Evolutionary conservation across 257 asterid species (phyloP).

Genomic region (Plectranthus barbatus): DNA sequence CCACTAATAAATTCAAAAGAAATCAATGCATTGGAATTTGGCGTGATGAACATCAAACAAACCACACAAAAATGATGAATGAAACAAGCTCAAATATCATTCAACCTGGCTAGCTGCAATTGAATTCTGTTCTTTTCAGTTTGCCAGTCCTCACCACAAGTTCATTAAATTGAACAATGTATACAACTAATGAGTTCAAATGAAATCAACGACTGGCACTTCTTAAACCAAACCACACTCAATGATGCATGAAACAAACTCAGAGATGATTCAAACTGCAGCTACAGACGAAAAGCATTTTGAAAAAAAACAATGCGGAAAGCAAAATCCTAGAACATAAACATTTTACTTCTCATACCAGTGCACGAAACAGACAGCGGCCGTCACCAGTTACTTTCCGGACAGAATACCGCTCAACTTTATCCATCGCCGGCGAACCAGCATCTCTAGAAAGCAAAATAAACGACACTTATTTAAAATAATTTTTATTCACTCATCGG

Average conservation of each 20-base stretch:
- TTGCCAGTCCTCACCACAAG: neutral
- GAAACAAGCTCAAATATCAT: too few relatives aligned
- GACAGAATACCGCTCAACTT: constrained; percentile 63
- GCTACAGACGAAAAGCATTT: neutral
- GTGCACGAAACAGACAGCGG: constrained; percentile 87
- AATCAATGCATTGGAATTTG: too few relatives aligned
- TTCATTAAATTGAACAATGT: neutral
- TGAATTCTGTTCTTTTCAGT: neutral
- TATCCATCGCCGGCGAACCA: constrained; percentile 60
- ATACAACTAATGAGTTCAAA: neutral
- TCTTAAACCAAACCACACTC: neutral
- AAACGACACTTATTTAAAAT: neutral
- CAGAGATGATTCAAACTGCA: neutral
- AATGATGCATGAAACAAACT: constrained; percentile 2
- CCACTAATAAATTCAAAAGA: too few relatives aligned
- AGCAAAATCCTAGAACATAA: constrained; percentile 4
- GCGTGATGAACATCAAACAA: too few relatives aligned
- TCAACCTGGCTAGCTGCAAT: too few relatives aligned
- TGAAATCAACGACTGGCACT: neutral
- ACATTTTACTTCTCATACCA: constrained; percentile 42
- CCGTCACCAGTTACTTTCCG: constrained; percentile 93
- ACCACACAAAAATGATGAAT: too few relatives aligned
- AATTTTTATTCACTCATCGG: neutral
- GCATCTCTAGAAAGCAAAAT: constrained; percentile 31
- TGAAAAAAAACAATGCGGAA: neutral